Evolutionary conservation across 495 filamentous ascomycete genomes (phyloP).

Genomic region (Penicillium desertorum): DNA sequence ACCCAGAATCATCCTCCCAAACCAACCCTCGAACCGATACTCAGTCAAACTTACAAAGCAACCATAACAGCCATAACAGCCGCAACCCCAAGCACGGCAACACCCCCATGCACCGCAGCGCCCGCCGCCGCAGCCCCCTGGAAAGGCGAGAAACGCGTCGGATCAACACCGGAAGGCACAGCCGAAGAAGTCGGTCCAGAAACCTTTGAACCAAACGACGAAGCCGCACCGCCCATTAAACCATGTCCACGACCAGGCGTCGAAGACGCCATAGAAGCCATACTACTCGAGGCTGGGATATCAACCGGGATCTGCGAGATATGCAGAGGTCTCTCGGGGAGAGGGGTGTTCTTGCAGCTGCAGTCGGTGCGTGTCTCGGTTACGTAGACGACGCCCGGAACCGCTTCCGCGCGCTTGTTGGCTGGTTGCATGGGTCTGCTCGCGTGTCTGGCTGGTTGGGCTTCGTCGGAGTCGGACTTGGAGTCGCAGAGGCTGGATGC

Average conservation of each 20-base stretch:
- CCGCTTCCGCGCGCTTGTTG: slow-evolving; percentile 20
- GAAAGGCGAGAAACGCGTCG: slow-evolving; percentile 24
- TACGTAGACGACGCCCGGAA: slow-evolving; percentile 23
- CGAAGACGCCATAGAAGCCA: slow-evolving; percentile 10
- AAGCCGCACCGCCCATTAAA: slow-evolving; percentile 14
- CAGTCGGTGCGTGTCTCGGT: slow-evolving; percentile 29
- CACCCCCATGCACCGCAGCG: slow-evolving; percentile 13
- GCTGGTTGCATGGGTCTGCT: slow-evolving; percentile 28
- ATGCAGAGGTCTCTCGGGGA: slow-evolving; percentile 2
- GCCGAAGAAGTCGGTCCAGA: slow-evolving; percentile 17
- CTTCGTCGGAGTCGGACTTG: neutral
- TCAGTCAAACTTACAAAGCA: slow-evolving; percentile 21
- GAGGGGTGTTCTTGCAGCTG: slow-evolving; percentile 22
- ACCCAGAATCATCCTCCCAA: slow-evolving; percentile 2
- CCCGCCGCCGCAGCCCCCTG: slow-evolving; percentile 22
- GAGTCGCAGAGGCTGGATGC: slow-evolving; percentile 13
- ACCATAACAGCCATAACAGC: slow-evolving; percentile 32
- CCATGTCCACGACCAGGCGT: slow-evolving; percentile 6
- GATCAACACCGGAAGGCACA: slow-evolving; percentile 23
- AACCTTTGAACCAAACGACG: slow-evolving; percentile 22
- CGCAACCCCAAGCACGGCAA: slow-evolving; percentile 26
- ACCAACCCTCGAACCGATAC: neutral
- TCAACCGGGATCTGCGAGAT: slow-evolving; percentile 30
- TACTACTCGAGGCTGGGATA: slow-evolving; percentile 24
- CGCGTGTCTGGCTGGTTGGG: slow-evolving; percentile 24